Conservation (phyloP, 495 filamentous ascomycete species). For the Hypoxylon subgilvum region DNA sequence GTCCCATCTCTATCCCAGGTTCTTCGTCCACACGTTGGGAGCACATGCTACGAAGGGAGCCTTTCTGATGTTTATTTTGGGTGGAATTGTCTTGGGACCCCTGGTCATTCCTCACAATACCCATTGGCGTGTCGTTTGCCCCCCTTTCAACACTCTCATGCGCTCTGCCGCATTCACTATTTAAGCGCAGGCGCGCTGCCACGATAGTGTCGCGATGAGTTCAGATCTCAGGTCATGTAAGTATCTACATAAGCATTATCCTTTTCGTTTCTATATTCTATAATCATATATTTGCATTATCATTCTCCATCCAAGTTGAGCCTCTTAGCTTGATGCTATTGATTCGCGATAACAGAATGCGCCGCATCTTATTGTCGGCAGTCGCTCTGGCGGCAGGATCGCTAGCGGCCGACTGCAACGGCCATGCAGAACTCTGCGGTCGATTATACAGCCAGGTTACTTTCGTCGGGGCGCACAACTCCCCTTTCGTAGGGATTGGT, state of each 20-base stretch:
- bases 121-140: slow-evolving; percentile 19
- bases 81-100: slow-evolving; percentile 20
- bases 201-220: slow-evolving; percentile 13
- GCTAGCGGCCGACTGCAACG: slow-evolving; percentile 67
- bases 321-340: background rate
- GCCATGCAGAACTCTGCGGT: slow-evolving; percentile 72
- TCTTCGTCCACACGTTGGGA: slow-evolving; percentile 30
- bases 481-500: slow-evolving; percentile 68
- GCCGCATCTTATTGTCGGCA: slow-evolving; percentile 16
- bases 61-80: slow-evolving; percentile 16
- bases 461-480: slow-evolving; percentile 79
- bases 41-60: slow-evolving; percentile 22
- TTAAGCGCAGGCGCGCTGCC: slow-evolving; percentile 14
- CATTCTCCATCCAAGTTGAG: slow-evolving; percentile 2
- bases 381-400: slow-evolving; percentile 29
- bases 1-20: slow-evolving; percentile 26
- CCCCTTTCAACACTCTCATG: slow-evolving; percentile 9
- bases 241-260: too few relatives aligned
- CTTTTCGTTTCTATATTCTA: slow-evolving; percentile 16
- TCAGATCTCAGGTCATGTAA: slow-evolving; percentile 6
- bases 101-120: slow-evolving; percentile 28
- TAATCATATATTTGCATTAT: slow-evolving; percentile 10
- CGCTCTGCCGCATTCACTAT: slow-evolving; percentile 12
- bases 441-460: slow-evolving; percentile 79
- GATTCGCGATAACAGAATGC: slow-evolving; percentile 24